phyloP scores from a whole-genome alignment of 176 grass and related monocot genomes.

The Ampelocalamus luodianensis region DNA sequence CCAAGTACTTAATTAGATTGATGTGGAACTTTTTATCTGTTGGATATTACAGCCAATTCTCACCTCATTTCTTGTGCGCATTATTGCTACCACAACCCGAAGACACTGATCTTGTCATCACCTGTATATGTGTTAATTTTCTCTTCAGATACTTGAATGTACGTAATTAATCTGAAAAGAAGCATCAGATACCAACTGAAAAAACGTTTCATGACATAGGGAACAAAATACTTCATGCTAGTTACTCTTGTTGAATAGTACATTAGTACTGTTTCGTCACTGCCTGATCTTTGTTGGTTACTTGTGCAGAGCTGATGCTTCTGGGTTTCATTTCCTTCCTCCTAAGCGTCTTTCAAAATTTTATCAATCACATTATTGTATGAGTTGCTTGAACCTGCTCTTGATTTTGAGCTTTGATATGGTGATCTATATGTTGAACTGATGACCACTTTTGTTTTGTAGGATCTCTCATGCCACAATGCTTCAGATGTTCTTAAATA shows the following conservation, averaged over 20 bases:
- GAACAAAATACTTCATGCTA: background rate
- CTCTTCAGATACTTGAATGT: background rate
- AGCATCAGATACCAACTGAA: background rate
- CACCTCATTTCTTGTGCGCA: background rate
- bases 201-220: background rate
- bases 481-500: no score
- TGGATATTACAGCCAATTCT: background rate
- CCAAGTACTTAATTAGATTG: slow-evolving; percentile 2
- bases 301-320: slow-evolving; percentile 70
- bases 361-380: no score
- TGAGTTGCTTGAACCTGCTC: no score
- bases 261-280: background rate
- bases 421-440: no score
- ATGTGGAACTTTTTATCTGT: background rate
- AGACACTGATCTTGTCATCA: background rate
- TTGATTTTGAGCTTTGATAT: no score
- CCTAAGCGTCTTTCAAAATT: no score
- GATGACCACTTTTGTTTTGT: no score
- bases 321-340: slow-evolving; percentile 83
- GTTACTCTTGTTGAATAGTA: slow-evolving; percentile 7
- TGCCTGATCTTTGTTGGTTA: slow-evolving; percentile 25
- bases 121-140: background rate
- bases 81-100: background rate
- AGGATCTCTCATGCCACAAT: no score
- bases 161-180: background rate